Evolutionary conservation across 148 eudicot species (phyloP), one percentile per base, ranked within the genome.

Genomic region (Rhododendron ovatum): DNA sequence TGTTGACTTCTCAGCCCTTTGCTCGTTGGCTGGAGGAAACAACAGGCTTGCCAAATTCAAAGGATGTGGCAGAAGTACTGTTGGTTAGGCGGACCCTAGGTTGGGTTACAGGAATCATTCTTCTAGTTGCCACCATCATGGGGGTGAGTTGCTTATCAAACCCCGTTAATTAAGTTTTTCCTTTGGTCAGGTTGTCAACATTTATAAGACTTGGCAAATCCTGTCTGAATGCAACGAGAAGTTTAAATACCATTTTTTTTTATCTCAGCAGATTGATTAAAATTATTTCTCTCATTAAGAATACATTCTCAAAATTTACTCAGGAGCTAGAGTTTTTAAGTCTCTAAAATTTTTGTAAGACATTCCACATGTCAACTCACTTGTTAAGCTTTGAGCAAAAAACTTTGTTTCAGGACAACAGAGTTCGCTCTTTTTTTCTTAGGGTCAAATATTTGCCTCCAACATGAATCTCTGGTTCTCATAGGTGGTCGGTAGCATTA

Each of bases 101-200:
- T 53, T 97, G 98, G 98, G 82, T 89, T 47, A 95, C 98, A 45
- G 98, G 98, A 89, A 89, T 93, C 84, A 82, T 97, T 84, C 95
- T 97, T 65, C 78, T 97, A 86, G 91, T 97, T 88, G 91, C 98
- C 87, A 93, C 96, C 85, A 86, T 93, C 39, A 84, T 95, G 61
- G 98, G 98, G 95, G 99, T 97, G 85, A 95, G 93, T 80, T 82
- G 22, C 75, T 81, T 24, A 39, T 59, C 71, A 61, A 61, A 82
- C 8, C 35, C 26, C 5, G 24, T 81, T 39, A 81, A 12, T 22
- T 61, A 3, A 3, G 33, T 59, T 82, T 82, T 41, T 82, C 51
- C 84, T 82, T 24, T 2, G 4, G 63, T 82, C 12, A 39, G 37
- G 84, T 22, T 82, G 20, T 37, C 26, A 77, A 10, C 22, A 82